Percentiles rank a stretch among this genome's conserved stretches.
phyloP scores from a whole-genome alignment of 352 stramenopile genomes.

The Pythium vanterpoolii region DNA sequence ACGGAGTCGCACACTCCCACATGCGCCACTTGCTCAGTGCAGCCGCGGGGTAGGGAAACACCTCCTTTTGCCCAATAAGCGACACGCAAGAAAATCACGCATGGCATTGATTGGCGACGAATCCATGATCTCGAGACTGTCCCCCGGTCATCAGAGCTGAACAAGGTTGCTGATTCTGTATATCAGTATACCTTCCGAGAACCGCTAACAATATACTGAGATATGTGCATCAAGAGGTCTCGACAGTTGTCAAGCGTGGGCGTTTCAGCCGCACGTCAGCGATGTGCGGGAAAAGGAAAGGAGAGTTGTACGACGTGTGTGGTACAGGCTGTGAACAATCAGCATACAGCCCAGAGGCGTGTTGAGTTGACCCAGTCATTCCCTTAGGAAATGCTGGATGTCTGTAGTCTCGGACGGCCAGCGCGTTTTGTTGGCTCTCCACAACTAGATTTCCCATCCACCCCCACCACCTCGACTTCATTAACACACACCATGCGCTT shows the following conservation, averaged over 20 bases:
- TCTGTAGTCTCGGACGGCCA: too few relatives aligned
- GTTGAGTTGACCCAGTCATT: neutral
- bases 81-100: neutral
- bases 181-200: too few relatives aligned
- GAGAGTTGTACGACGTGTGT: constrained; percentile 1
- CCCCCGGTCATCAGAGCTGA: constrained; percentile 3
- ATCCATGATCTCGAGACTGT: too few relatives aligned
- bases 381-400: neutral
- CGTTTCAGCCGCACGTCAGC: neutral
- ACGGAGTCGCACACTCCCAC: neutral
- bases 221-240: neutral
- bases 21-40: constrained; percentile 11
- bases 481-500: constrained; percentile 10
- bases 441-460: constrained; percentile 4
- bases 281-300: neutral
- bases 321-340: neutral
- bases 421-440: neutral
- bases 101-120: neutral
- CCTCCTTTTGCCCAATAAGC: neutral
- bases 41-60: constrained; percentile 5
- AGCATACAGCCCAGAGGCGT: neutral
- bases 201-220: neutral
- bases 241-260: neutral
- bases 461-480: neutral
- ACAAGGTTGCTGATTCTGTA: too few relatives aligned